Evolutionary conservation across 306 rosid genomes (phyloP).

Genomic region (Coriaria nepalensis): DNA sequence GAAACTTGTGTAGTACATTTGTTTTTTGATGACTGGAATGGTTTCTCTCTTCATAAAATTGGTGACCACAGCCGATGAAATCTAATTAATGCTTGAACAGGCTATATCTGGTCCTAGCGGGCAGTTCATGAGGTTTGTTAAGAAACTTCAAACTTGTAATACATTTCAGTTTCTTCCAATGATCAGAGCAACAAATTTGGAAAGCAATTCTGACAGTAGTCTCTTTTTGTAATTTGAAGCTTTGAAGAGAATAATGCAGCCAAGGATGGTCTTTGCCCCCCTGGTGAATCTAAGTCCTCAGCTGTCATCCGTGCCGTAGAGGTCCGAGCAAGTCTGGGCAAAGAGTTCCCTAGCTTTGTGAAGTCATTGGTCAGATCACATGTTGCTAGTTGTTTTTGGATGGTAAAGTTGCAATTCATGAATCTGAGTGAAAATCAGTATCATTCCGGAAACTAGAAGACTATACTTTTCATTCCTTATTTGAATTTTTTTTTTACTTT

Average conservation of each 20-base stretch:
- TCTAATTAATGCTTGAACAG: constrained; percentile 30
- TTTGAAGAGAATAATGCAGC: constrained; percentile 24
- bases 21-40: constrained; percentile 2
- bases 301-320: constrained; percentile 65
- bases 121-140: constrained; percentile 36
- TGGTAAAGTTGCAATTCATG: constrained; percentile 34
- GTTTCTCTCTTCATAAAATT: constrained; percentile 4
- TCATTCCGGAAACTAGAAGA: not conserved
- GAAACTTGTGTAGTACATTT: not conserved
- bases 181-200: not conserved
- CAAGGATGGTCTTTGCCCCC: constrained; percentile 34
- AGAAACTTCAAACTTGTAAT: constrained; percentile 3
- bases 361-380: constrained; percentile 83
- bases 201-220: not conserved
- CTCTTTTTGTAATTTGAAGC: constrained; percentile 28
- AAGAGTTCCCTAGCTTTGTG: constrained; percentile 62
- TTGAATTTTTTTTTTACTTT: not conserved
- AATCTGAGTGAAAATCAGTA: not conserved
- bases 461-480: constrained; percentile 2
- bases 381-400: constrained; percentile 82
- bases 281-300: constrained; percentile 59
- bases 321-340: constrained; percentile 33
- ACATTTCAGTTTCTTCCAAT: not conserved
- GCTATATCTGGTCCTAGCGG: constrained; percentile 31
- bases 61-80: constrained; percentile 6